A percentile compares a stretch with the other conserved stretches of the same genome.
Conservation (phyloP, 495 filamentous ascomycete genomes). For the Daldinia childiae region DNA sequence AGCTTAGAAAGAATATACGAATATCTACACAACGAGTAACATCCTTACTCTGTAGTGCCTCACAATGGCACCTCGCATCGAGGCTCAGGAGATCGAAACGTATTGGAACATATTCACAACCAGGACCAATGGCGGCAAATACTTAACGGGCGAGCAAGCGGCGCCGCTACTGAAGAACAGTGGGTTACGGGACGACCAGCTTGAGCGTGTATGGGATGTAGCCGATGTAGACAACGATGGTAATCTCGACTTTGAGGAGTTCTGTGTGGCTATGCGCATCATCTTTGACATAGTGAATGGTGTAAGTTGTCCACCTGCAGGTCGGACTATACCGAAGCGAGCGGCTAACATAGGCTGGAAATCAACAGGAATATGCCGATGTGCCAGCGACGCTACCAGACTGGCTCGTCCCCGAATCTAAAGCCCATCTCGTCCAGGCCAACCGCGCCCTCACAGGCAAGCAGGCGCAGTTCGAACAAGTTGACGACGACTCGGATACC, state of each 20-base stretch:
- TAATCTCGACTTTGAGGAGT: constrained; percentile 98
- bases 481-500: constrained; percentile 78
- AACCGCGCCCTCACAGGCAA: constrained; percentile 79
- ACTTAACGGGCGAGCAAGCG: constrained; percentile 88
- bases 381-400: constrained; percentile 86
- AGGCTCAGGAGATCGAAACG: constrained; percentile 93
- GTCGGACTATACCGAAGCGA: not conserved
- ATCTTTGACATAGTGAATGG: constrained; percentile 98
- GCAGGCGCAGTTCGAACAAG: constrained; percentile 80
- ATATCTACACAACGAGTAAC: constrained; percentile 1
- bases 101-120: constrained; percentile 99
- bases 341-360: constrained; percentile 17
- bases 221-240: constrained; percentile 97
- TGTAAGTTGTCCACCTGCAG: constrained; percentile 59
- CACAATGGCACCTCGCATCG: constrained; percentile 81
- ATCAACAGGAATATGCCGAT: constrained; percentile 80
- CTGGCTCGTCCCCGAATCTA: constrained; percentile 96
- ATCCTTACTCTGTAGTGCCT: constrained; percentile 15
- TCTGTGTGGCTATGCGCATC: constrained; percentile 97
- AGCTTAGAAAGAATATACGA: not conserved
- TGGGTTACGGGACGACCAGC: constrained; percentile 89
- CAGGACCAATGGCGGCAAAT: constrained; percentile 80
- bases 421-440: constrained; percentile 94
- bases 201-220: constrained; percentile 97
- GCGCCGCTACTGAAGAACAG: constrained; percentile 96